These are phyloP conservation scores for Aspergillus flavus DNA, from an alignment of 2,329 filamentous ascomycete genomes.

Conservation along the genomic window DNA sequence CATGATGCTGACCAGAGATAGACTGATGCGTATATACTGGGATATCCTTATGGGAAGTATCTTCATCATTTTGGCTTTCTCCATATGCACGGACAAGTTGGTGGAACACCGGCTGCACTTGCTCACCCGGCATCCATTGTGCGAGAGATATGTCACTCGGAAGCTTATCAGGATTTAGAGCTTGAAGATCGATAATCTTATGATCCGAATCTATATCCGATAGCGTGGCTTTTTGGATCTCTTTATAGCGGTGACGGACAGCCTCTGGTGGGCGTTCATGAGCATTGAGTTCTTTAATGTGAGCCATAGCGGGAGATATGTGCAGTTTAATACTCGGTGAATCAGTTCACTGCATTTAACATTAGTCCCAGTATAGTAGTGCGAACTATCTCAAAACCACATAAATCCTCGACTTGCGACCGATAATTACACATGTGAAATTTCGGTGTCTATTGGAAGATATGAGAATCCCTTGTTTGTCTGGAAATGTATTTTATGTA, in stretches of 20 bases:
- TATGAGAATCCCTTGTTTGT: background rate
- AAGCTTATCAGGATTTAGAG: conserved; percentile 38
- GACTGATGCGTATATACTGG: conserved; percentile 40
- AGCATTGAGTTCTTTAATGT: conserved; percentile 62
- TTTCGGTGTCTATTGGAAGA: background rate
- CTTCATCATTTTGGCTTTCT: conserved; percentile 14
- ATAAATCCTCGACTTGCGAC: background rate
- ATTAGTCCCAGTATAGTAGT: background rate
- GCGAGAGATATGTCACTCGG: conserved; percentile 30
- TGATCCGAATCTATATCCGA: conserved; percentile 55
- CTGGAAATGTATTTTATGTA: background rate
- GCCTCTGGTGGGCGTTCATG: conserved; percentile 74
- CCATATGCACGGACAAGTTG: conserved; percentile 28
- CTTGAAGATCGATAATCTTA: conserved; percentile 59
- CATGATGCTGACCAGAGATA: conserved; percentile 38
- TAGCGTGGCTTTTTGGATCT: conserved; percentile 64
- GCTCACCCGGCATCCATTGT: conserved; percentile 31
- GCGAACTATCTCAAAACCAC: background rate
- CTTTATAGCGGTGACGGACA: conserved; percentile 74
- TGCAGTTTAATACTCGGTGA: background rate
- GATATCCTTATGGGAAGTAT: conserved; percentile 27
- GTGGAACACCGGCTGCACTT: conserved; percentile 35
- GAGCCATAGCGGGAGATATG: conserved; percentile 28
- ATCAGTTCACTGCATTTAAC: conserved; percentile 1
- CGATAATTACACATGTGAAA: background rate